Evolutionary conservation across 176 grass and related monocot genomes (phyloP).

Genomic region (Aegilops speltoides): DNA sequence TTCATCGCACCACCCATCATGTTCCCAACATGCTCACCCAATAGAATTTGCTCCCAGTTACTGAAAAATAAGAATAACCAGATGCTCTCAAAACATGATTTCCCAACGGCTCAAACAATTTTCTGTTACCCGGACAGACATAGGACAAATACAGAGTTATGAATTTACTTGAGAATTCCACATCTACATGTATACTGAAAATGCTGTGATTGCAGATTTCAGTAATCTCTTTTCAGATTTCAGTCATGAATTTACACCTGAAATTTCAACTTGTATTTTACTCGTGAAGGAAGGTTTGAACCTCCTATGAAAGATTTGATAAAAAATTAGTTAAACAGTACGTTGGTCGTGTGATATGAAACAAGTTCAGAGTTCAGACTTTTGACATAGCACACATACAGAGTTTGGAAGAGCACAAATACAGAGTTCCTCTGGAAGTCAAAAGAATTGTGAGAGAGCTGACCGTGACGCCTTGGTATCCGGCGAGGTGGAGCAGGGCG

Average conservation of each 20-base stretch:
- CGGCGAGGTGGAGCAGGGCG: conserved; percentile 83
- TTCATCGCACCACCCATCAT: background rate
- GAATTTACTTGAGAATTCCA: background rate
- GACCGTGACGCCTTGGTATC: conserved; percentile 78
- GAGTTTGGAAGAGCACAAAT: background rate
- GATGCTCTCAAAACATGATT: background rate
- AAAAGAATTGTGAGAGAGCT: background rate
- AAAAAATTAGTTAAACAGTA: no score
- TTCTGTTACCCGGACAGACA: background rate
- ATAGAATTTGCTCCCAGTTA: background rate
- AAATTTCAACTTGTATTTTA: no score
- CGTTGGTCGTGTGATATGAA: no score
- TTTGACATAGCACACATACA: background rate
- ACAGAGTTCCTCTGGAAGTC: background rate
- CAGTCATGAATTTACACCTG: no score
- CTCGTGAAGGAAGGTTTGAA: no score
- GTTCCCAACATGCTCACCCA: background rate
- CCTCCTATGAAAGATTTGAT: no score
- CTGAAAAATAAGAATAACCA: background rate
- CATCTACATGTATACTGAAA: no score
- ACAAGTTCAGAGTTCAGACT: no score
- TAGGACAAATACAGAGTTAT: background rate
- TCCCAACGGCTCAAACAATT: background rate
- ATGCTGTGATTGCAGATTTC: no score
- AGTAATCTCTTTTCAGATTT: no score